Percentiles rank a stretch among this genome's conserved stretches.
Evolutionary conservation across 1,284 basidiomycete genomes (phyloP).

Genomic region (Ceratobasidium sp.): DNA sequence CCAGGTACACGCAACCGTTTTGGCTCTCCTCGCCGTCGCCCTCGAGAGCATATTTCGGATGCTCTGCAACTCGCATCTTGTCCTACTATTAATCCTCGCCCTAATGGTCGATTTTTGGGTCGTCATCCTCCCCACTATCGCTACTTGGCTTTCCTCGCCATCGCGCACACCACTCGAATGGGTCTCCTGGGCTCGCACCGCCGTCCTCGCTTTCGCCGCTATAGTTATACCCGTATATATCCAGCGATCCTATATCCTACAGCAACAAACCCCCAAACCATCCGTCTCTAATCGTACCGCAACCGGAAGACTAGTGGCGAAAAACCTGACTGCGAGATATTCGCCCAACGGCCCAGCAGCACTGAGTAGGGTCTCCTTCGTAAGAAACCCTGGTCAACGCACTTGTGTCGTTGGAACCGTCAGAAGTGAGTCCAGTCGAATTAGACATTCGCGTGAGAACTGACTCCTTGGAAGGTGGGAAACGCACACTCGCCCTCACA

Average conservation of each 20-base stretch:
- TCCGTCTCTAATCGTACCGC: background rate
- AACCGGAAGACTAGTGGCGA: conserved; percentile 15
- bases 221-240: conserved; percentile 1
- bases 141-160: background rate
- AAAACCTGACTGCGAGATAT: conserved; percentile 20
- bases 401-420: conserved; percentile 16
- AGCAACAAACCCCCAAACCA: background rate
- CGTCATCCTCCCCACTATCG: background rate
- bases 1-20: background rate
- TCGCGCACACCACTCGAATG: background rate
- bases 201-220: conserved; percentile 17
- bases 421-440: conserved; percentile 2
- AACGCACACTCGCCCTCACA: conserved; percentile 9
- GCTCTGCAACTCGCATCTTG: conserved; percentile 21
- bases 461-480: conserved; percentile 11
- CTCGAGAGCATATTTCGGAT: conserved; percentile 9
- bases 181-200: conserved; percentile 4
- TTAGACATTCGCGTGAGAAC: background rate
- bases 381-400: conserved; percentile 4
- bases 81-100: conserved; percentile 6
- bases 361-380: conserved; percentile 3
- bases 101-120: conserved; percentile 12
- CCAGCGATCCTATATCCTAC: background rate
- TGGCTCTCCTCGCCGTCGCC: conserved; percentile 27
- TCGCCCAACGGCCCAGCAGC: background rate